Conservation (phyloP, 2,329 filamentous ascomycete genomes). For the Chalaropsis ovoidea region DNA sequence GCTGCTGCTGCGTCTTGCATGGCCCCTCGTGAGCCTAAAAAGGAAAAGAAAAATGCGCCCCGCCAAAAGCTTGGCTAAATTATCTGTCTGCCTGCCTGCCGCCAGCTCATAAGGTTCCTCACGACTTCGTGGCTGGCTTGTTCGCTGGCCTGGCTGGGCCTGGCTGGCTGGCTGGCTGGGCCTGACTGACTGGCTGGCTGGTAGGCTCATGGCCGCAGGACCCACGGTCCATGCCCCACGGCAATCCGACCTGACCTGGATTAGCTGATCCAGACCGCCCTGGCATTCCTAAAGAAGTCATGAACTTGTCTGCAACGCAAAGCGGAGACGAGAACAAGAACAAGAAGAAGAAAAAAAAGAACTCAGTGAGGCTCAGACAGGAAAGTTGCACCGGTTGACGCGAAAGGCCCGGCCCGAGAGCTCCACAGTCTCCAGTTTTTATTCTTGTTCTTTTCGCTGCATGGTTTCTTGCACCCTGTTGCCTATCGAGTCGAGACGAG, state of each 20-base stretch:
- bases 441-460: background rate
- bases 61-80: background rate
- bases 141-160: background rate
- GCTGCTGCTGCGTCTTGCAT: background rate
- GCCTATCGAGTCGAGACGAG: background rate
- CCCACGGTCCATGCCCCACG: background rate
- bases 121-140: constrained; percentile 9
- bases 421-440: background rate
- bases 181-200: background rate
- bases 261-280: constrained; percentile 5
- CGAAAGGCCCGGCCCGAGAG: background rate
- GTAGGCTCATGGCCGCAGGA: background rate
- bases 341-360: background rate
- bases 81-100: background rate
- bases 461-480: background rate
- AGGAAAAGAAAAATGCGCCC: background rate
- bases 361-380: background rate
- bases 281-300: background rate
- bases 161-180: constrained; percentile 1
- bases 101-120: background rate
- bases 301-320: background rate
- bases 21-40: background rate
- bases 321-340: background rate
- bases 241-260: background rate
- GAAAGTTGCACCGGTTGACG: background rate